Evolutionary conservation across 2,329 filamentous ascomycete species (phyloP), one percentile per base, ranked within the genome.

Genomic region (Colletotrichum tropicale): DNA sequence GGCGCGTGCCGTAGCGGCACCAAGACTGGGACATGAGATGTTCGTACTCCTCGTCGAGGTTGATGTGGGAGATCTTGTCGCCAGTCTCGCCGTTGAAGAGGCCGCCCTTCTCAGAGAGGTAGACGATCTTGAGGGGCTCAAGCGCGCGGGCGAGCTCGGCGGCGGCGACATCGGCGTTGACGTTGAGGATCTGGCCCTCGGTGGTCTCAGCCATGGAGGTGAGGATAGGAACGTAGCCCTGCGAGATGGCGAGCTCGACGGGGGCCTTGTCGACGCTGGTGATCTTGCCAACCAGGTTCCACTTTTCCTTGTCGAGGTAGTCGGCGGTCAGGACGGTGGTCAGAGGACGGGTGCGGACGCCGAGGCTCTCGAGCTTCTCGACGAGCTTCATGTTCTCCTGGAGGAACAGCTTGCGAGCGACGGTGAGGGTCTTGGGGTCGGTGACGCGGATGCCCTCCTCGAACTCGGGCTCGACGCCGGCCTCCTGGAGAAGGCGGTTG

Each of bases 21-120:
- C 96, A 99, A 80, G 94, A 92, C 86, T 98, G 95, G 73, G 92
- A 90, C 95, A 98, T 98, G 81, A 98, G 91, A 82, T 95, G 91
- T 75, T 98, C 95, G 81, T 95, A 98, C 87, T 99, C 97, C 86
- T 98, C 96, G 83, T 99, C 97, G 74, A 99, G 89, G 87, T 98
- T 98, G 87, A 98, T 98, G 75, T 94, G 95, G 8, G 96, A 98
- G 82, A 98, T 98, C 88, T 98, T 98, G 88, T 96, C 94, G 75
- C 94, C 94, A n/a, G 93, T 95, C 78, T 98, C 95, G 75, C 96
- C 96, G 83, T 98, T 95, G 86, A 98, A 98, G 38, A 99, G 88
- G 9, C 96, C 97, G 66, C 97, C 97, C 90, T 98, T 98, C 88
- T 99, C 97, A 7, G 96, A 98, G n/a, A 98, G 90, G 84, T 98